Conservation (phyloP, 352 stramenopile species). For the Blastocystis sp. region DNA sequence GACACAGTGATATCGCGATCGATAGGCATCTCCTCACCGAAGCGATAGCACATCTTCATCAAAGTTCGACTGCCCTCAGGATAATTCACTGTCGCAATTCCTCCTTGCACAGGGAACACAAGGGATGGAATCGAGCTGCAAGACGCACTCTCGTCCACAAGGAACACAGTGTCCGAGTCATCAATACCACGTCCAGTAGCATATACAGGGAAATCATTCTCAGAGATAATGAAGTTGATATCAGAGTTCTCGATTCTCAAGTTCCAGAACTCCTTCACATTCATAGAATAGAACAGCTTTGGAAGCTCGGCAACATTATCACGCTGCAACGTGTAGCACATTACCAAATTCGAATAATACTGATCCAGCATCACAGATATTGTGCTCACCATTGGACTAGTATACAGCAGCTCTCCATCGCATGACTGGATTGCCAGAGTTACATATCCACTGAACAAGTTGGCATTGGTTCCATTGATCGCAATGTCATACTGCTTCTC, state of each 20-base stretch:
- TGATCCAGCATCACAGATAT: not conserved
- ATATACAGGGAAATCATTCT: not conserved
- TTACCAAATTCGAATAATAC: not conserved
- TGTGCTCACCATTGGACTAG: not conserved
- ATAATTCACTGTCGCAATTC: not conserved
- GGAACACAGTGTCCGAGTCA: not conserved
- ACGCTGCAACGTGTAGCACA: constrained; percentile 34
- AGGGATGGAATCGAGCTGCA: not conserved
- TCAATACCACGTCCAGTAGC: not conserved
- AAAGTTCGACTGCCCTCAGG: not conserved
- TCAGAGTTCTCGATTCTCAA: constrained; percentile 27
- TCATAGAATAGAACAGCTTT: not conserved
- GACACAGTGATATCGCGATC: not conserved
- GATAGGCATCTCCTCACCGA: not conserved
- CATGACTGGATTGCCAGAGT: not conserved
- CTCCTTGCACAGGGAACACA: not conserved
- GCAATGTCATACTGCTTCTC: not conserved
- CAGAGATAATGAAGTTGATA: not conserved
- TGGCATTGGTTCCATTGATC: not conserved
- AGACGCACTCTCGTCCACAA: not conserved
- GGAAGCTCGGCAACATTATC: constrained; percentile 1
- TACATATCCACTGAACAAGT: constrained; percentile 23
- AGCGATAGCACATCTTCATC: constrained; percentile 40
- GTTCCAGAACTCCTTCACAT: not conserved
- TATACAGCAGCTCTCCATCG: not conserved